Evolutionary conservation across 345 rosid genomes (phyloP).

Genomic region (Laguncularia racemosa): DNA sequence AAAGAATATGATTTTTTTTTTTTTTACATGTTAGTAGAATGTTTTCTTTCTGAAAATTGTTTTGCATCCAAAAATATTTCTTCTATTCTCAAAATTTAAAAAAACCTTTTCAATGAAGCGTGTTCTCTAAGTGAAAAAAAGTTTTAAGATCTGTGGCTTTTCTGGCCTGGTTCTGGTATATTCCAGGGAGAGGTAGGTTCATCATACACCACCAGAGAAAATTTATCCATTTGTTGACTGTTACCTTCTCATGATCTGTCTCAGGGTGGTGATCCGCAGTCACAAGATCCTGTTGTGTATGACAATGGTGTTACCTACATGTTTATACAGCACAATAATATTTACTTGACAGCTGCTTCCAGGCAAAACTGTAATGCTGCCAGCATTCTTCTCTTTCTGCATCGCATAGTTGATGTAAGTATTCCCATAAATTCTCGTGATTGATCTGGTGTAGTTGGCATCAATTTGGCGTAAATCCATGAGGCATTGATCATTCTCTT

Average conservation of each 20-base stretch:
- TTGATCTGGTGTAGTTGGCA: not conserved
- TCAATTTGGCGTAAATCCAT: not conserved
- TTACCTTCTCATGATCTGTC: not conserved
- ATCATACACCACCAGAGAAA: too few species aligned
- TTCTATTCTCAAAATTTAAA: too few species aligned
- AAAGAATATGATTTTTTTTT: too few species aligned
- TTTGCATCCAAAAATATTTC: too few species aligned
- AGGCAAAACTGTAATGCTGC: slow-evolving; percentile 98
- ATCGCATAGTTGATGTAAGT: slow-evolving; percentile 83
- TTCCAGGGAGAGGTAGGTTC: too few species aligned
- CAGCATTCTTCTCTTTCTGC: slow-evolving; percentile 80
- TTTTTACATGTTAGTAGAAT: too few species aligned
- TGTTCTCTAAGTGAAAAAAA: too few species aligned
- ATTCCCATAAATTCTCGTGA: not conserved
- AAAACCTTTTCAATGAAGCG: too few species aligned
- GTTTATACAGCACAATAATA: slow-evolving; percentile 90
- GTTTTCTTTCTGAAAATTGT: too few species aligned
- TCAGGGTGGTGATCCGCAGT: slow-evolving; percentile 85
- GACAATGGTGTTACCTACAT: slow-evolving; percentile 90
- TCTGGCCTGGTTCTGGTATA: too few species aligned
- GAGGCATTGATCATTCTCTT: not conserved
- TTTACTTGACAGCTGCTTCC: slow-evolving; percentile 82
- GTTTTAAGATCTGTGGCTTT: too few species aligned
- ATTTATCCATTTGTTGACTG: too few species aligned
- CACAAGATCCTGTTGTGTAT: slow-evolving; percentile 92